Conservation (phyloP, 1,139 yeast species). For the Hyphopichia burtonii region DNA sequence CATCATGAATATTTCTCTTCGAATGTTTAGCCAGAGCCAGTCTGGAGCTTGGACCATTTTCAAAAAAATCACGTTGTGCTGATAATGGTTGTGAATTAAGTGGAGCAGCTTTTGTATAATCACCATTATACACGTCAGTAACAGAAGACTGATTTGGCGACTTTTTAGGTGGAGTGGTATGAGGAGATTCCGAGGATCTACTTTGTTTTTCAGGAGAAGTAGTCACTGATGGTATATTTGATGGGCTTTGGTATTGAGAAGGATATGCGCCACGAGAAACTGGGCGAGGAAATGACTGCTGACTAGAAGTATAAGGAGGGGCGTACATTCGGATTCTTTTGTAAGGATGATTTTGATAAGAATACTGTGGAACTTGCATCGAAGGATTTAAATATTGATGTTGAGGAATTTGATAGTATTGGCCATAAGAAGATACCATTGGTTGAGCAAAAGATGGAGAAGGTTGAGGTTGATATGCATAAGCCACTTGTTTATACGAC, state of each 20-base stretch:
- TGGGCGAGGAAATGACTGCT: conserved; percentile 10
- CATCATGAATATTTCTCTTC: conserved; percentile 15
- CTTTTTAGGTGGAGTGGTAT: neutral
- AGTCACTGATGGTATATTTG: neutral
- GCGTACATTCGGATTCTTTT: neutral
- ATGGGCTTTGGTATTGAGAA: neutral
- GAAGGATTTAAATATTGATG: neutral
- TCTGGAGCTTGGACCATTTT: conserved; percentile 5
- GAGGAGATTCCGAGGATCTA: neutral
- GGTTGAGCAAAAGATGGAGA: conserved; percentile 1
- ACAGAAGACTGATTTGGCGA: conserved; percentile 14
- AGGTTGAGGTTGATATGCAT: neutral
- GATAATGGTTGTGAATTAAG: conserved; percentile 54
- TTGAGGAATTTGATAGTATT: neutral
- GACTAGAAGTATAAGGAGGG: conserved; percentile 9
- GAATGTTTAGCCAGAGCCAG: conserved; percentile 5
- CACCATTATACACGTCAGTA: conserved; percentile 52
- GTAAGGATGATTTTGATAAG: neutral
- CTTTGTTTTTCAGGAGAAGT: neutral
- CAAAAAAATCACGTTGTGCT: conserved; percentile 50
- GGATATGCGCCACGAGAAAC: neutral
- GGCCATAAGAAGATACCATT: neutral
- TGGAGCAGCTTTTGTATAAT: conserved; percentile 50
- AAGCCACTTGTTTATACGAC: neutral
- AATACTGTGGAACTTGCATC: neutral